Evolutionary conservation across 78 protist species (phyloP).

Genomic region (Cavenderia fasciculata): DNA sequence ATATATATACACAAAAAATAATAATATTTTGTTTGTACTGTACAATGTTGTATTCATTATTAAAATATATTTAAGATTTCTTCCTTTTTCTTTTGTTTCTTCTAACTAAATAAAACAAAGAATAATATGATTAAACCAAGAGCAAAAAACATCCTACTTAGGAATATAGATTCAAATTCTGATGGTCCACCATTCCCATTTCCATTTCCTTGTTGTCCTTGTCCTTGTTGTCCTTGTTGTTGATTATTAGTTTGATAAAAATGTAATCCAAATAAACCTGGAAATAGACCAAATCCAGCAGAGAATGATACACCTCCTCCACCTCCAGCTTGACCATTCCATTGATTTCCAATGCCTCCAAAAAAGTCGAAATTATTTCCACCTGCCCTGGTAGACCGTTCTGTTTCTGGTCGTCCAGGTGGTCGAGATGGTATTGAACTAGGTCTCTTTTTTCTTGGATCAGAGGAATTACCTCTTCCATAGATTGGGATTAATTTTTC

Average conservation of each 20-base stretch:
- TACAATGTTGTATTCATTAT: too few species aligned
- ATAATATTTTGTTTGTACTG: too few species aligned
- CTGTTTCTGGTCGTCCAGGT: constrained; percentile 69
- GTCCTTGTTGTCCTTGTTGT: not conserved
- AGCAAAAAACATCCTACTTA: constrained; percentile 54
- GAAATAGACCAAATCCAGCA: constrained; percentile 67
- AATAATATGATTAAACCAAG: constrained; percentile 42
- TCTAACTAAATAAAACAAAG: constrained; percentile 36
- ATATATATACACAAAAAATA: too few species aligned
- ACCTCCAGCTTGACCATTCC: constrained; percentile 13
- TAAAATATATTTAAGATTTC: too few species aligned
- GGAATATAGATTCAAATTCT: constrained; percentile 35
- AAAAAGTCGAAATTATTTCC: not conserved
- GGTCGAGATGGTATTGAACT: constrained; percentile 69
- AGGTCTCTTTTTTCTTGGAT: constrained; percentile 69
- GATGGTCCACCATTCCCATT: not conserved
- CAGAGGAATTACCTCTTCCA: constrained; percentile 32
- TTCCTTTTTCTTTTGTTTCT: too few species aligned
- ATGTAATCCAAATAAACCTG: constrained; percentile 70
- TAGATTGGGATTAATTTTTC: constrained; percentile 68
- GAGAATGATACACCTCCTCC: constrained; percentile 26
- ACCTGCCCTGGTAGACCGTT: not conserved
- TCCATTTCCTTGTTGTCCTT: not conserved
- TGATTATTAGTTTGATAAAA: constrained; percentile 19
- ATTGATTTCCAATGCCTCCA: constrained; percentile 24